phyloP scores from a whole-genome alignment of 2,329 filamentous ascomycete species.

The Bipolaris gigantea region DNA sequence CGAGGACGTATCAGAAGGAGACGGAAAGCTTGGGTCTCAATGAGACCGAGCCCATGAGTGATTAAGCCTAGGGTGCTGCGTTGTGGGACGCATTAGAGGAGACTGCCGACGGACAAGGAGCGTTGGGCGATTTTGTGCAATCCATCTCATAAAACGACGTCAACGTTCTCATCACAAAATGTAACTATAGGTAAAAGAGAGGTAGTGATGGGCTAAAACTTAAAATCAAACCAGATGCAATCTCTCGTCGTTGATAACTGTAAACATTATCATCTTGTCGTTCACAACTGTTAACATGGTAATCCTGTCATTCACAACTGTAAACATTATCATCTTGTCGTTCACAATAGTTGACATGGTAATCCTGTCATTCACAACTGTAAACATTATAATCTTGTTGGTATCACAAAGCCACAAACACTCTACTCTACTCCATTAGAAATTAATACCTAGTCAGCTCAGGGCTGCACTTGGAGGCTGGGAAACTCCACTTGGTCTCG shows the following conservation, averaged over 20 bases:
- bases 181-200: too few species aligned
- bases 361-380: background rate
- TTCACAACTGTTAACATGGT: background rate
- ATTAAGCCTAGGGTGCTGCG: too few species aligned
- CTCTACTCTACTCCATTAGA: background rate
- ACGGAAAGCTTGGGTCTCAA: background rate
- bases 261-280: conserved; percentile 2
- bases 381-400: conserved; percentile 3
- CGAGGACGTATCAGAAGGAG: background rate
- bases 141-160: too few species aligned
- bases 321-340: conserved; percentile 2
- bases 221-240: too few species aligned
- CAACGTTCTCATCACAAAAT: too few species aligned
- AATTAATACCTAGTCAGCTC: conserved; percentile 51
- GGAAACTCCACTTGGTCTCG: conserved; percentile 60
- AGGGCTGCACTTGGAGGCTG: conserved; percentile 55
- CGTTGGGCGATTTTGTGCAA: background rate
- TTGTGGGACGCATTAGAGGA: background rate
- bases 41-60: background rate
- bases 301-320: background rate
- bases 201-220: too few species aligned
- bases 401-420: conserved; percentile 2
- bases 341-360: background rate
- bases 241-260: background rate
- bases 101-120: background rate